A percentile compares a stretch with the other conserved stretches of the same genome.
Conservation (phyloP, 805 yeast genomes). For the Maudiozyma pseudohumilis region DNA sequence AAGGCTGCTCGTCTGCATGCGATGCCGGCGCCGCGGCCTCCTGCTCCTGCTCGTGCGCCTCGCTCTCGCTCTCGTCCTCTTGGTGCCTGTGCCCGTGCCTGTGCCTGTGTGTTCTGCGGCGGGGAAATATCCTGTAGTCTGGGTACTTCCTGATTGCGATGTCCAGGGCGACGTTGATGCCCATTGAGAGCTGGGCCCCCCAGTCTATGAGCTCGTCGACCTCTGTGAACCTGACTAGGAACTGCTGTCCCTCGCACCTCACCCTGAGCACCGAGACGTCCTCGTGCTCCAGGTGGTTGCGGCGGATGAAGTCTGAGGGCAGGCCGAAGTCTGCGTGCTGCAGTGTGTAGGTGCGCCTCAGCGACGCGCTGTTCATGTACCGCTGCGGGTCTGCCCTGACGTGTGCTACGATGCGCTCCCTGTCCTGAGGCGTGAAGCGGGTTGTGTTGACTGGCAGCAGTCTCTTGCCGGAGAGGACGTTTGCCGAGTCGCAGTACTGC, state of each 20-base stretch:
- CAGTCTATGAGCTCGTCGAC: conserved; percentile 66
- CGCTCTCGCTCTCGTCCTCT: neutral
- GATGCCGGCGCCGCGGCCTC: no score
- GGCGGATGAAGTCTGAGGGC: conserved; percentile 48
- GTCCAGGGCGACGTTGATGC: conserved; percentile 72
- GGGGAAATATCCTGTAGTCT: conserved; percentile 67
- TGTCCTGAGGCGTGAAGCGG: conserved; percentile 18
- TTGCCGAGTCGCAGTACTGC: conserved; percentile 21
- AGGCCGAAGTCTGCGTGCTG: conserved; percentile 79
- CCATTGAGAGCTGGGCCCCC: conserved; percentile 62
- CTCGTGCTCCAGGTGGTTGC: conserved; percentile 27
- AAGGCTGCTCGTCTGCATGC: no score
- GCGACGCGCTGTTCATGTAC: conserved; percentile 27
- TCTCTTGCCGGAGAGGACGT: conserved; percentile 4
- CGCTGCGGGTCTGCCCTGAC: conserved; percentile 13
- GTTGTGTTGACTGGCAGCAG: neutral
- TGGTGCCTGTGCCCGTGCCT: neutral
- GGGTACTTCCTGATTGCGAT: conserved; percentile 63
- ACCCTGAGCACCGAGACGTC: conserved; percentile 52
- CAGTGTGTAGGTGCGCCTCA: conserved; percentile 59
- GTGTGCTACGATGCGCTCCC: conserved; percentile 12
- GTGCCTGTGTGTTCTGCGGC: conserved; percentile 37
- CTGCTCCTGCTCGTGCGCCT: neutral
- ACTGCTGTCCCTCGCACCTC: conserved; percentile 75
- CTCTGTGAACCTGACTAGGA: conserved; percentile 52